A percentile compares a stretch with the other conserved stretches of the same genome.
Evolutionary conservation across 331 rosid species (phyloP).

Genomic region (Spiraea crenata): DNA sequence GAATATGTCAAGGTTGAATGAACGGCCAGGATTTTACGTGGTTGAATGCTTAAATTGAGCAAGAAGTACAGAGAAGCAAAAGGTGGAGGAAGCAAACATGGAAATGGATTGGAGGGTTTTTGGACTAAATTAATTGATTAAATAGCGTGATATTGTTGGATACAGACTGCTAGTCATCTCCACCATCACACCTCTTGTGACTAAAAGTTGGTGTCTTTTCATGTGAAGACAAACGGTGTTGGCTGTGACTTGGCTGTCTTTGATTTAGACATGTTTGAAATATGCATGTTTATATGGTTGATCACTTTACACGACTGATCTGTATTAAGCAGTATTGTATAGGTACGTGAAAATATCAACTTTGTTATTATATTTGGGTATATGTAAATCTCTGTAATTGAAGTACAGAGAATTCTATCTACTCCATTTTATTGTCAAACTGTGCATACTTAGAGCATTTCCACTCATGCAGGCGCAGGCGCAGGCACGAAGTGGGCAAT

Average conservation of each 20-base stretch:
- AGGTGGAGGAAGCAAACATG: conserved; percentile 2
- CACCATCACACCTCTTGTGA: not conserved
- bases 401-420: too few relatives aligned
- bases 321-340: not conserved
- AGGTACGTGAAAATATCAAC: not conserved
- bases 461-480: too few relatives aligned
- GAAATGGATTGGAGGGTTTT: not conserved
- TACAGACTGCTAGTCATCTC: conserved; percentile 14
- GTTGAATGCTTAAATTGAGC: not conserved
- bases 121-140: not conserved
- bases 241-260: conserved; percentile 20
- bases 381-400: too few relatives aligned
- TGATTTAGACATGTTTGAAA: conserved; percentile 35
- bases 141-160: conserved; percentile 21
- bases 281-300: not conserved
- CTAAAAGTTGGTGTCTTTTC: not conserved
- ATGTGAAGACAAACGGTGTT: not conserved
- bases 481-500: too few relatives aligned
- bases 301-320: not conserved
- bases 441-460: too few relatives aligned
- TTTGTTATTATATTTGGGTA: not conserved
- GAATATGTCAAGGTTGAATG: not conserved
- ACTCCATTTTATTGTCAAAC: too few relatives aligned
- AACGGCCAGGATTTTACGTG: conserved; percentile 19
- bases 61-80: not conserved